Percentiles rank a stretch among this genome's conserved stretches.
These are phyloP conservation scores for Vaccinium myrtillus DNA, from an alignment of 148 eudicot genomes.

Conservation along the genomic window DNA sequence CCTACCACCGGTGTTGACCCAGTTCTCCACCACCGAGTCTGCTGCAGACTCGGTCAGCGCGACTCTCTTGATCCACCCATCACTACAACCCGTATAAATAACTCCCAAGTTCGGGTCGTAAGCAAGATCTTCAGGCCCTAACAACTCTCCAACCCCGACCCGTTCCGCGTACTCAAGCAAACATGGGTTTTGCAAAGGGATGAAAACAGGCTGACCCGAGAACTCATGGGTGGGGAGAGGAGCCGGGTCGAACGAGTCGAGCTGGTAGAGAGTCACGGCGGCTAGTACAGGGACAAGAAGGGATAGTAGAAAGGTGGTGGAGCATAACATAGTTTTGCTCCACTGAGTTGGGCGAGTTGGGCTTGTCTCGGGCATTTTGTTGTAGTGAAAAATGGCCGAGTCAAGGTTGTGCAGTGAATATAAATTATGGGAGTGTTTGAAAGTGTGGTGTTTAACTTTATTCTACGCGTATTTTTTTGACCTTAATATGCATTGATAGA, in stretches of 20 bases:
- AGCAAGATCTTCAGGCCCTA: constrained; percentile 61
- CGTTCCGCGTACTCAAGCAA: constrained; percentile 43
- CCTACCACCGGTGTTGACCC: constrained; percentile 74
- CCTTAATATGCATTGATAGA: no score
- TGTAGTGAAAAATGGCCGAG: neutral
- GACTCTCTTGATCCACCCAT: constrained; percentile 76
- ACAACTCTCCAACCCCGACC: constrained; percentile 39
- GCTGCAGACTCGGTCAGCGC: constrained; percentile 22
- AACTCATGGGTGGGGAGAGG: constrained; percentile 42
- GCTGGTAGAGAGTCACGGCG: constrained; percentile 35
- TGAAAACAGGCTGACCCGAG: constrained; percentile 14
- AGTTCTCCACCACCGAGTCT: constrained; percentile 5
- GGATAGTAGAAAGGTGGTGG: constrained; percentile 14
- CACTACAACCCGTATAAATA: constrained; percentile 53
- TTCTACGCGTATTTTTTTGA: no score
- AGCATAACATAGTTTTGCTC: neutral
- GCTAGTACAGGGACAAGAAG: constrained; percentile 26
- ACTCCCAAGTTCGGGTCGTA: constrained; percentile 37
- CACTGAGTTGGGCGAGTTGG: neutral
- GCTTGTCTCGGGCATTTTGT: neutral
- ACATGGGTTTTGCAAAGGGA: constrained; percentile 26
- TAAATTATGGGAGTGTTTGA: no score
- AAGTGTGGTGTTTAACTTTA: no score
- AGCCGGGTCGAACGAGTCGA: constrained; percentile 61
- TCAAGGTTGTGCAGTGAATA: no score